Evolutionary conservation across 495 filamentous ascomycete species (phyloP), one percentile per base, ranked within the genome.

Genomic region (Apodospora peruviana): DNA sequence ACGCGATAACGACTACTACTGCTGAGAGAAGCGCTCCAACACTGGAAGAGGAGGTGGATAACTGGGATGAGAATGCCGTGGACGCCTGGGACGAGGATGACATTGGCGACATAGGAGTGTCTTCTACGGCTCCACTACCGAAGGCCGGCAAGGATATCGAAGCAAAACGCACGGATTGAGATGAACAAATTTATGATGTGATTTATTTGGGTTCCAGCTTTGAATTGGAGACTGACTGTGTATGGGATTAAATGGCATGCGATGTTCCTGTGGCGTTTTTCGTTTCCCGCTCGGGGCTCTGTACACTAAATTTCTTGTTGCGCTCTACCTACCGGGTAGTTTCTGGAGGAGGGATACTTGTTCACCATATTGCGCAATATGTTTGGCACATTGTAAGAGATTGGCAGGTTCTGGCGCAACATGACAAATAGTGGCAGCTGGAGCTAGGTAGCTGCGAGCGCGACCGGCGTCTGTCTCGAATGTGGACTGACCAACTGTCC

Each of bases 11-110:
- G 29, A 35, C 22, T 10, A 22, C 19, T 1, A 25, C 17, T 22
- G 40, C 18, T 4, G 42, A 10, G 14, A 21, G 38, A 34, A 52
- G 8, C 58, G 60, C 12, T 45, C 53, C 46, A 37, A 76, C 74
- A 4, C 66, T 88, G 39, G 87, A 90, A 50, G 79, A 85, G 32
- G 84, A 87, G 62, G 77, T 90, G 12, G 87, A 90, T 57, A 86
- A 85, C 52, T 91, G 87, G 87, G 87, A 90, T 54, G 87, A 90
- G 64, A 87, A 91, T 58, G 80, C 78, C 0, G 81, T 81, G 18
- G 86, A 90, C 60, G 75, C 75, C 11, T 89, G 85, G 86, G 85
- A 88, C 50, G 77, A 80, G 2, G 83, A 82, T 24, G 82, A 85
- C 4, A 58, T 62, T 3, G 68, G 64, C 5, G 66, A 70, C 41